A percentile compares a stretch with the other conserved stretches of the same genome.
phyloP scores from a whole-genome alignment of 352 stramenopile species.

The Pythium rishiriense region DNA sequence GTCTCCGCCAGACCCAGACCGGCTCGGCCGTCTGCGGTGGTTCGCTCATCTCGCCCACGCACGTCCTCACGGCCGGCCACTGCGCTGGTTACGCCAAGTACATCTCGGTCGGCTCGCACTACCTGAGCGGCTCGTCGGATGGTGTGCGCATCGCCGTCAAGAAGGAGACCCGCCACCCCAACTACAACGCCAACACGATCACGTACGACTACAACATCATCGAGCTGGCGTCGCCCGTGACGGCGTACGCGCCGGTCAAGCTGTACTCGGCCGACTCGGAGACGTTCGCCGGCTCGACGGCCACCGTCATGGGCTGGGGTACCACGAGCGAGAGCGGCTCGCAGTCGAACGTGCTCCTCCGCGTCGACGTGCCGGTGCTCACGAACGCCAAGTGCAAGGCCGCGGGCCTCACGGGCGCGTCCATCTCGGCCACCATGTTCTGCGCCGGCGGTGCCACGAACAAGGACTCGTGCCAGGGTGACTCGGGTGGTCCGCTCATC shows the following conservation, averaged over 20 bases:
- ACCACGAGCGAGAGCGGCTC: slow-evolving; percentile 32
- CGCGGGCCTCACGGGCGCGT: not conserved
- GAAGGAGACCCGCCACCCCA: slow-evolving; percentile 7
- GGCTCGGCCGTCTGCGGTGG: slow-evolving; percentile 29
- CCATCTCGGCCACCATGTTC: slow-evolving; percentile 37
- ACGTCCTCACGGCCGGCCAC: slow-evolving; percentile 31
- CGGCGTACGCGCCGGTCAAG: slow-evolving; percentile 1
- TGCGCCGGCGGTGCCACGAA: slow-evolving; percentile 40
- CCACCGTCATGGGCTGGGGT: slow-evolving; percentile 31
- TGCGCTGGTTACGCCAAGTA: slow-evolving; percentile 42
- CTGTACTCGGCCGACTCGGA: slow-evolving; percentile 4
- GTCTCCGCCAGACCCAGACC: slow-evolving; percentile 35
- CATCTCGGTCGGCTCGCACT: slow-evolving; percentile 57
- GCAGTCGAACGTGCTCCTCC: slow-evolving; percentile 34
- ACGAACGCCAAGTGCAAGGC: slow-evolving; percentile 38
- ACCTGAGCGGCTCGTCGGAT: slow-evolving; percentile 37
- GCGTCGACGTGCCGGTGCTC: slow-evolving; percentile 41
- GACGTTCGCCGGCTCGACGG: slow-evolving; percentile 8
- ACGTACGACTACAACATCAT: slow-evolving; percentile 52
- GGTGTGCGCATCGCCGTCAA: slow-evolving; percentile 35
- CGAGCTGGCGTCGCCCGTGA: slow-evolving; percentile 10
- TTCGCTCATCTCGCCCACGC: slow-evolving; percentile 28
- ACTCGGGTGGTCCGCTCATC: slow-evolving; percentile 52
- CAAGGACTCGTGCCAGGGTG: slow-evolving; percentile 51
- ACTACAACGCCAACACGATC: not conserved